Conservation (phyloP, 208 protist species). For the Leishmania major region DNA sequence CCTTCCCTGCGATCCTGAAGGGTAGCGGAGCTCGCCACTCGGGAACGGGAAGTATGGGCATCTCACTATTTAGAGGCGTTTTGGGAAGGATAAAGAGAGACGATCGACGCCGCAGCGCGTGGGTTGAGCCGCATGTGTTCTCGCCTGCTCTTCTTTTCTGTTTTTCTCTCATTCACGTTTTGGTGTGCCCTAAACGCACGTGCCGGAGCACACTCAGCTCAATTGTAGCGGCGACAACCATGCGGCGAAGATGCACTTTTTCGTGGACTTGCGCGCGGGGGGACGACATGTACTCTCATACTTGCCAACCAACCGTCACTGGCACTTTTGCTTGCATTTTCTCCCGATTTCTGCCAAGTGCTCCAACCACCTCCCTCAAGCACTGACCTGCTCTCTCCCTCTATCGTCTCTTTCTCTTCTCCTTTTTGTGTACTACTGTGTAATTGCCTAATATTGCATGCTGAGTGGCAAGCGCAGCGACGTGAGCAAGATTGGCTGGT, state of each 20-base stretch:
- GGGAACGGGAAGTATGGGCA: not conserved
- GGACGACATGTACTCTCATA: not conserved
- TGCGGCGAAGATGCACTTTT: not conserved
- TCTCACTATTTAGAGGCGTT: conserved; percentile 1
- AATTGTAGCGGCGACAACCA: not conserved
- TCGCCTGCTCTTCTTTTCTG: conserved; percentile 1
- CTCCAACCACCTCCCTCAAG: not conserved
- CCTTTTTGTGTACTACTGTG: not conserved
- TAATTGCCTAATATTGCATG: not conserved
- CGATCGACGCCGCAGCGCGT: not conserved
- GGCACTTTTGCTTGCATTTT: not conserved
- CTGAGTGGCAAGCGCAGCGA: not conserved
- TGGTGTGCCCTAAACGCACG: not conserved
- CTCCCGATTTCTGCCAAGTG: not conserved
- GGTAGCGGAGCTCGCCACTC: not conserved
- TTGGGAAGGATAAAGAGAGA: not conserved
- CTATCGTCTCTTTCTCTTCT: not conserved
- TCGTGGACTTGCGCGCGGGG: no score
- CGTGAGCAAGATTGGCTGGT: not conserved
- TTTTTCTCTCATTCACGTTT: not conserved
- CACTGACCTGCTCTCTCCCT: not conserved
- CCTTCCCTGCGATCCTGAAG: not conserved
- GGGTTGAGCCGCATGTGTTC: not conserved
- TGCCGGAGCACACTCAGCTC: not conserved
- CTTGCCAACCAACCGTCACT: not conserved